Base-by-base conservation (phyloP, 306 rosid species). In the Ormosia emarginata region DNA sequence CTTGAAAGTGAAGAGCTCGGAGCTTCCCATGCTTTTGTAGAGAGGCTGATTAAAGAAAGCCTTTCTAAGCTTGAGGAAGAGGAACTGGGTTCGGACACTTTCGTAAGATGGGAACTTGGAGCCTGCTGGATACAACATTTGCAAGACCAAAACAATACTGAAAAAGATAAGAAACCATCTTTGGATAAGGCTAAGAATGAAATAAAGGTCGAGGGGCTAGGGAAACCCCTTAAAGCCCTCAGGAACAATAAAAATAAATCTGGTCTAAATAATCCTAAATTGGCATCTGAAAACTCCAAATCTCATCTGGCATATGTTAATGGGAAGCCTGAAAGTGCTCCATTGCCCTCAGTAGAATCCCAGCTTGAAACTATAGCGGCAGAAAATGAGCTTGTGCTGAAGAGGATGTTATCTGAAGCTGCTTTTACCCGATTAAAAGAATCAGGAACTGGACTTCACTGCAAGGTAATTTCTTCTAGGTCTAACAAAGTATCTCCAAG, bases 41-140 rank as follows among this genome's bases (percentile, higher is more conserved):
- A 86, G 92, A 84, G 82, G 39, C 71, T 92, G 56, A 67, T 92
- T 69, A 84, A 87, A 85, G 86, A 86, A 65, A 87, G 97, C 80
- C 86, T 92, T 86, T 82, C 79, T 61, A 86, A 90, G 87, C 89
- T 92, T 36, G 92, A 89, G 81, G 84, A 90, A 62, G 93, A 92
- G 84, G 88, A 87, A 64, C 11, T 15, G 8, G 71, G 44, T 57
- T 77, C 74, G 55, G 96, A 89, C 70, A 81, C 74, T 75, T 89
- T 90, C 70, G 85, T 93, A 46, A 87, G 97, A 87, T 93, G 97
- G 97, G 98, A 93, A 87, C 97, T 93, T 77, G 98, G 98, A 82
- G 98, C 98, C 68, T 93, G 97, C 84, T 93, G 93, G 98, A 89
- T 93, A 83, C 98, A 91, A 69, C 98, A 93, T 85, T 84, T 93